A percentile compares a stretch with the other conserved stretches of the same genome.
Conservation (phyloP, 1,284 basidiomycete genomes). For the Cutaneotrichosporon dermatis region DNA sequence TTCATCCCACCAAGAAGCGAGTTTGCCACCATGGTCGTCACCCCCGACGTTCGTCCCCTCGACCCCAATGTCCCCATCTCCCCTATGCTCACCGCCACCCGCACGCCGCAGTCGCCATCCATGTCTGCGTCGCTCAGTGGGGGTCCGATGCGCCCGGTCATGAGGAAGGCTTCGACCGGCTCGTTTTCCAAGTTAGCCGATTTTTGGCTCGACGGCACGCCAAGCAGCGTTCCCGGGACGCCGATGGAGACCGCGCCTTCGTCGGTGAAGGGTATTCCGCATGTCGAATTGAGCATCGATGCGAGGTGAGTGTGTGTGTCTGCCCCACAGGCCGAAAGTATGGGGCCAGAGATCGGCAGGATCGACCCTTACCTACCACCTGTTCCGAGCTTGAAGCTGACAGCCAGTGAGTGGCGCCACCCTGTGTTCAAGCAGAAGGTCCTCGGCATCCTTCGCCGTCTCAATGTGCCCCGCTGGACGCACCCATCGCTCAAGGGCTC, state of each 20-base stretch:
- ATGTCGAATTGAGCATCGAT: constrained; percentile 61
- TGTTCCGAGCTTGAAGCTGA: not conserved
- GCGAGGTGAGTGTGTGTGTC: constrained; percentile 59
- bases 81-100: constrained; percentile 17
- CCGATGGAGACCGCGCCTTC: constrained; percentile 14
- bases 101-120: not conserved
- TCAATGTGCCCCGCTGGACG: constrained; percentile 48
- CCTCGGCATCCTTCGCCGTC: constrained; percentile 33
- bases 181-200: constrained; percentile 45
- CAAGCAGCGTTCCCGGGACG: constrained; percentile 9
- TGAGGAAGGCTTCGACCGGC: constrained; percentile 36
- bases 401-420: constrained; percentile 43
- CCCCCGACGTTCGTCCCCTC: constrained; percentile 16
- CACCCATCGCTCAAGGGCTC: constrained; percentile 44
- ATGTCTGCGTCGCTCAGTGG: not conserved
- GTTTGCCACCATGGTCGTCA: constrained; percentile 24
- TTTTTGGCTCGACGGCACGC: constrained; percentile 37
- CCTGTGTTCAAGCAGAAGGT: constrained; percentile 48
- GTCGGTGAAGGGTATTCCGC: constrained; percentile 61
- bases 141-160: constrained; percentile 16
- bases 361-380: no score
- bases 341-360: no score
- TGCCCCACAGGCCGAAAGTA: no score
- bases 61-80: constrained; percentile 20
- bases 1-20: not conserved